These are phyloP conservation scores for Solanum peruvianum DNA, from an alignment of 257 asterid genomes.

Conservation along the genomic window DNA sequence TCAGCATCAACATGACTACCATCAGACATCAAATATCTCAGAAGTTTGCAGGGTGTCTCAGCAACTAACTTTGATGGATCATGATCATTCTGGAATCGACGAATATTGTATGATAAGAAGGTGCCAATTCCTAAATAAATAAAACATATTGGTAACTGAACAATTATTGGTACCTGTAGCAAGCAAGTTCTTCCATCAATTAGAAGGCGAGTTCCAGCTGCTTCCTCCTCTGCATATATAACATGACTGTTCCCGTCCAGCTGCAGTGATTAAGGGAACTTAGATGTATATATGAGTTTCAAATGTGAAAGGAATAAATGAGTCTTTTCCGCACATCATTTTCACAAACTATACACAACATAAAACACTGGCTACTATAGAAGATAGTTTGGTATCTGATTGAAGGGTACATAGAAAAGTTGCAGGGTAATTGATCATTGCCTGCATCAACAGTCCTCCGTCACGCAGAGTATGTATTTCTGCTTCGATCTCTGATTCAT, in stretches of 20 bases:
- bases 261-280: slow-evolving; percentile 31
- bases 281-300: not conserved
- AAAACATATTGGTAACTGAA: not conserved
- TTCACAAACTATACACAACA: not conserved
- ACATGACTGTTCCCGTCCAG: slow-evolving; percentile 93
- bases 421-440: slow-evolving; percentile 16
- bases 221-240: slow-evolving; percentile 96
- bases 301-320: not conserved
- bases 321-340: not conserved
- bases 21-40: slow-evolving; percentile 50
- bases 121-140: not conserved
- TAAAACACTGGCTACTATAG: not conserved
- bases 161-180: slow-evolving; percentile 63
- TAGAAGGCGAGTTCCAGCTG: slow-evolving; percentile 99
- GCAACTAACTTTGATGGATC: slow-evolving; percentile 97
- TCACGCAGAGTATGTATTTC: slow-evolving; percentile 98
- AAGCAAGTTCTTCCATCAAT: slow-evolving; percentile 98
- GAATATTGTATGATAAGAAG: not conserved
- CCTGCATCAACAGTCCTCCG: slow-evolving; percentile 99
- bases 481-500: slow-evolving; percentile 80
- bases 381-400: not conserved
- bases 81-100: slow-evolving; percentile 73
- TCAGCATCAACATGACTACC: slow-evolving; percentile 91
- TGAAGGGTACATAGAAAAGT: not conserved
- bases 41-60: slow-evolving; percentile 96